Base-by-base conservation (phyloP, 495 filamentous ascomycete genomes). In the Chaetomium cochliodes region DNA sequence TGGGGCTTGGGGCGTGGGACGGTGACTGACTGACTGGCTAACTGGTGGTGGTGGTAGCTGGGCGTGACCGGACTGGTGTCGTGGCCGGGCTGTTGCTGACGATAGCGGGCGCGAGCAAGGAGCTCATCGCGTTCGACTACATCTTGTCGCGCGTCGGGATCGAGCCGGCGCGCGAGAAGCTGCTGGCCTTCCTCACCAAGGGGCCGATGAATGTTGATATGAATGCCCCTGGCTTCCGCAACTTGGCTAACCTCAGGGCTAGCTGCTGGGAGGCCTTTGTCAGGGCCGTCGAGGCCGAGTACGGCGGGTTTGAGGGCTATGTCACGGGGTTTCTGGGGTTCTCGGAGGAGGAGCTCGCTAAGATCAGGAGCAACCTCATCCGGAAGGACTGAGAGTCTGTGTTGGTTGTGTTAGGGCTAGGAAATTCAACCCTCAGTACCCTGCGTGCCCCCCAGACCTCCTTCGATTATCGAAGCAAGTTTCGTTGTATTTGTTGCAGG, bases 21-120 rank as follows among this genome's bases (percentile, higher is more conserved):
- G 7, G 30, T 33, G 30, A 37, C 33, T 37, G 33, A 37, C 5
- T 37, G 3, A 37, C 8, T 37, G 33, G 9, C 33, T 44, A 28
- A 33, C 26, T 15, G 30, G 57, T 46, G 22, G 0, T 18, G 4
- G 18, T 26, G 13, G 28, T 54, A 82, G 85, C 86, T 13, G 87
- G 87, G 7, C 84, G 87, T 64, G 86, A 89, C 64, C 80, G 87
- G n/a, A 88, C 87, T 0, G 87, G 87, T 4, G 83, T 88, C 0
- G 69, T 88, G 12, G 76, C 85, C 6, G 84, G 82, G 6, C 63
- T 89, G 1, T 70, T 90, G 8, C 69, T 87, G n/a, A 76, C 78
- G 9, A 73, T 90, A 0, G 81, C 84, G 12, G 82, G 80, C 12
- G 76, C 76, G 39, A 67, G 78, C 6, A 59, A 73, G 7, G 77